These are phyloP conservation scores for Coemansia sp. DNA, from an alignment of 192 early-diverging fungal genomes.

Conservation along the genomic window DNA sequence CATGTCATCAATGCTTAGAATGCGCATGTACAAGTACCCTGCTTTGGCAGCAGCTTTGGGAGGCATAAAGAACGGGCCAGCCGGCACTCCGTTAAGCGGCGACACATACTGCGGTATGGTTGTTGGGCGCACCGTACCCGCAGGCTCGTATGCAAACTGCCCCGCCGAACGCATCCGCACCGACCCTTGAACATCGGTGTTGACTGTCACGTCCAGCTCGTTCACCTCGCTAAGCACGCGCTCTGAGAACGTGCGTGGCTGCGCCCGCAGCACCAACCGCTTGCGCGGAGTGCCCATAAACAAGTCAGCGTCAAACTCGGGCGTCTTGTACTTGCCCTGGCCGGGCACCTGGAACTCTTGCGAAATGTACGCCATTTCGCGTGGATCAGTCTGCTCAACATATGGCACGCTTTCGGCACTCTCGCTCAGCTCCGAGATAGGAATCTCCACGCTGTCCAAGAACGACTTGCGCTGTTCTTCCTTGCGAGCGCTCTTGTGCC, in stretches of 20 bases:
- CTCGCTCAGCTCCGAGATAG: conserved; percentile 18
- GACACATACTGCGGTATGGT: conserved; percentile 47
- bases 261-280: conserved; percentile 37
- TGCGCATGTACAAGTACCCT: conserved; percentile 53
- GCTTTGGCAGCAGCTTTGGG: conserved; percentile 34
- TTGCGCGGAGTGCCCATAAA: conserved; percentile 21
- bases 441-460: conserved; percentile 38
- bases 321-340: conserved; percentile 1
- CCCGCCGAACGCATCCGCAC: conserved; percentile 29
- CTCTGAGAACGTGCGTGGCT: conserved; percentile 31
- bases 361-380: conserved; percentile 16
- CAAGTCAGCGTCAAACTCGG: conserved; percentile 10
- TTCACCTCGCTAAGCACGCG: conserved; percentile 40
- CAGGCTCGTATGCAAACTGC: conserved; percentile 24
- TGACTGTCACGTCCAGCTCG: conserved; percentile 24
- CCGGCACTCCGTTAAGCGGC: conserved; percentile 41
- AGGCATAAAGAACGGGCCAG: conserved; percentile 47
- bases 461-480: conserved; percentile 25
- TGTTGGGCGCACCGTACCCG: conserved; percentile 41
- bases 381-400: no score
- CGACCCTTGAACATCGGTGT: conserved; percentile 23
- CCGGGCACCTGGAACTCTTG: conserved; percentile 34
- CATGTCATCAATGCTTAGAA: conserved; percentile 51
- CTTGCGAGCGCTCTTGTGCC: not conserved
- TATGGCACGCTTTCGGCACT: not conserved